These are phyloP conservation scores for Acer saccharum DNA, from an alignment of 345 rosid genomes.

Conservation along the genomic window DNA sequence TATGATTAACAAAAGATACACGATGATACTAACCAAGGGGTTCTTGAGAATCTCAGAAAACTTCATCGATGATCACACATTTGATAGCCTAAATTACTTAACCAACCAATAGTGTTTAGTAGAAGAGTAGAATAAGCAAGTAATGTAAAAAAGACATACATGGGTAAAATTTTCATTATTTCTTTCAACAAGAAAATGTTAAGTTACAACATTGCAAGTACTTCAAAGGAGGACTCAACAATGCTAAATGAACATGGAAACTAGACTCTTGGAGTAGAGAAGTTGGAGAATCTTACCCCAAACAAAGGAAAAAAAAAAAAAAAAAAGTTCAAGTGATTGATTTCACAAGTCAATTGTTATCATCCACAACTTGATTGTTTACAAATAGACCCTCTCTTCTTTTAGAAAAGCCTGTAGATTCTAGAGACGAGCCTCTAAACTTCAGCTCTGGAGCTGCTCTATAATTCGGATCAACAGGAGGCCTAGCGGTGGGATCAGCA, in stretches of 20 bases:
- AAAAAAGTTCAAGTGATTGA: slow-evolving; percentile 11
- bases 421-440: slow-evolving; percentile 59
- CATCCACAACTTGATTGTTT: slow-evolving; percentile 63
- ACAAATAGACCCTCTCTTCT: slow-evolving; percentile 63
- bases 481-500: slow-evolving; percentile 53
- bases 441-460: slow-evolving; percentile 63
- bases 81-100: not conserved
- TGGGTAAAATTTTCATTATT: slow-evolving; percentile 20
- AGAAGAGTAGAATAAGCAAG: not conserved
- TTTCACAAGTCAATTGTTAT: slow-evolving; percentile 38
- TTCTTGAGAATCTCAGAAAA: not conserved
- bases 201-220: slow-evolving; percentile 29
- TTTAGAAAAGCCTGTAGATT: slow-evolving; percentile 56
- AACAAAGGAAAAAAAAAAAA: not conserved
- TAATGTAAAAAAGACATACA: not conserved
- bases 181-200: slow-evolving; percentile 4
- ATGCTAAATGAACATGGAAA: slow-evolving; percentile 14
- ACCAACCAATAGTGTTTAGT: not conserved
- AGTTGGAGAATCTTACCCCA: slow-evolving; percentile 15
- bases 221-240: slow-evolving; percentile 18
- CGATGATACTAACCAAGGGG: not conserved
- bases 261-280: slow-evolving; percentile 5
- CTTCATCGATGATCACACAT: no score
- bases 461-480: slow-evolving; percentile 57
- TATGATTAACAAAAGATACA: not conserved